Percentiles rank a stretch among this genome's conserved stretches.
These are phyloP conservation scores for Thalassiosira hispida DNA, from an alignment of 352 stramenopile genomes.

Conservation along the genomic window DNA sequence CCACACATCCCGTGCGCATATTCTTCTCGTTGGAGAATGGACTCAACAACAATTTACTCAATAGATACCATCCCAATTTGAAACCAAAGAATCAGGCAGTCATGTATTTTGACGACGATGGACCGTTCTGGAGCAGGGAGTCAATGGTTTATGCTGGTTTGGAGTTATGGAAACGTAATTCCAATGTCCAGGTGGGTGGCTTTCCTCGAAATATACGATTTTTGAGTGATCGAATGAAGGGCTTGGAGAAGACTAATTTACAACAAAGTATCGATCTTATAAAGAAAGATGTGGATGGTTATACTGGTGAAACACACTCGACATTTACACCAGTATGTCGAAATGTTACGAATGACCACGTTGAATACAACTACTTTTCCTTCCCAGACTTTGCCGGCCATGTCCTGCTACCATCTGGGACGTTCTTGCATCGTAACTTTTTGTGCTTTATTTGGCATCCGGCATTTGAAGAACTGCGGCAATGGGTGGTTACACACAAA, in stretches of 20 bases:
- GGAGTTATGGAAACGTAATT: constrained; percentile 84
- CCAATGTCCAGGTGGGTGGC: constrained; percentile 76
- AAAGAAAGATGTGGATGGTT: constrained; percentile 19
- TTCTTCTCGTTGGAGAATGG: constrained; percentile 79
- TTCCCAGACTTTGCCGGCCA: constrained; percentile 83
- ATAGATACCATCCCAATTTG: constrained; percentile 82
- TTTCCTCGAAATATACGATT: constrained; percentile 75
- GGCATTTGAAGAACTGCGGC: constrained; percentile 76
- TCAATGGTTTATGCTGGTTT: constrained; percentile 68
- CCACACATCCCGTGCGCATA: constrained; percentile 65
- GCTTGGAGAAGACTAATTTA: constrained; percentile 45
- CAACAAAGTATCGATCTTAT: constrained; percentile 50
- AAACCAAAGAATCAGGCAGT: constrained; percentile 77
- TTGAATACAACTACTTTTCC: constrained; percentile 81
- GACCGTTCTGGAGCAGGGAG: constrained; percentile 77
- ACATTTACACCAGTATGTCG: constrained; percentile 58
- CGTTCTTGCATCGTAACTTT: constrained; percentile 79
- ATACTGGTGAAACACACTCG: constrained; percentile 19
- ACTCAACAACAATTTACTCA: constrained; percentile 82
- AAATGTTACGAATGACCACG: constrained; percentile 60
- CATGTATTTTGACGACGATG: constrained; percentile 86
- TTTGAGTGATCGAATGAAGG: constrained; percentile 64
- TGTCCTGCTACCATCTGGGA: constrained; percentile 77
- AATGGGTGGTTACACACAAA: constrained; percentile 74
- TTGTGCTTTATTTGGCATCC: constrained; percentile 85